phyloP scores from a whole-genome alignment of 2,329 filamentous ascomycete genomes.

The Talaromyces sp. region DNA sequence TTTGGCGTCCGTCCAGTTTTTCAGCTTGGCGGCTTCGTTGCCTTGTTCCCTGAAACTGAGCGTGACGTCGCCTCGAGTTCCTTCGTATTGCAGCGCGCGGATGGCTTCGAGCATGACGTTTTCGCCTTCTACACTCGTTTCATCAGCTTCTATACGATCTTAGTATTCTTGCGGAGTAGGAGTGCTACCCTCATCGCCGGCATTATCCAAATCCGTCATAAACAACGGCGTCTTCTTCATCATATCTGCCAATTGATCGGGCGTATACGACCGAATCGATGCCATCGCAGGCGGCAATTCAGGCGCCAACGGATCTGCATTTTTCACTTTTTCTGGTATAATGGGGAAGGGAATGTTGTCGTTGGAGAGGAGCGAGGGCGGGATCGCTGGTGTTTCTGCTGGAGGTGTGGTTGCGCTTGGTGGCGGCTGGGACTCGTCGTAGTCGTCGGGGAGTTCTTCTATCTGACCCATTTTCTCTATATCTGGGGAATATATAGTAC shows the following conservation, averaged over 20 bases:
- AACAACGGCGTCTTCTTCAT: slow-evolving; percentile 78
- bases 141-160: background rate
- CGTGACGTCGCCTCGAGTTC: slow-evolving; percentile 77
- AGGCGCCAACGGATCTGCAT: slow-evolving; percentile 34
- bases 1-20: slow-evolving; percentile 75
- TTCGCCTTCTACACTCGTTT: slow-evolving; percentile 52
- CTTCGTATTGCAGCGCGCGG: slow-evolving; percentile 88
- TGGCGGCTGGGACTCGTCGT: slow-evolving; percentile 46
- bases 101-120: slow-evolving; percentile 83
- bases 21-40: slow-evolving; percentile 77
- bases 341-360: slow-evolving; percentile 39
- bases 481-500: background rate
- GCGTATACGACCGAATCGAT: slow-evolving; percentile 53
- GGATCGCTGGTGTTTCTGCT: background rate
- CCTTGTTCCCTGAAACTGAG: slow-evolving; percentile 85
- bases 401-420: slow-evolving; percentile 27
- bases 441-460: slow-evolving; percentile 51
- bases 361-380: background rate
- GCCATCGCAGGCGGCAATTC: slow-evolving; percentile 58
- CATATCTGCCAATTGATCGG: slow-evolving; percentile 60
- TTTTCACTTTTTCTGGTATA: slow-evolving; percentile 34
- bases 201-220: slow-evolving; percentile 81
- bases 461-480: slow-evolving; percentile 47
- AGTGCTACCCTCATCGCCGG: slow-evolving; percentile 50
- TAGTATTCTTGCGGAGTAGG: background rate